Evolutionary conservation across 2,329 filamentous ascomycete genomes (phyloP).

Genomic region (Diaporthe batatas): DNA sequence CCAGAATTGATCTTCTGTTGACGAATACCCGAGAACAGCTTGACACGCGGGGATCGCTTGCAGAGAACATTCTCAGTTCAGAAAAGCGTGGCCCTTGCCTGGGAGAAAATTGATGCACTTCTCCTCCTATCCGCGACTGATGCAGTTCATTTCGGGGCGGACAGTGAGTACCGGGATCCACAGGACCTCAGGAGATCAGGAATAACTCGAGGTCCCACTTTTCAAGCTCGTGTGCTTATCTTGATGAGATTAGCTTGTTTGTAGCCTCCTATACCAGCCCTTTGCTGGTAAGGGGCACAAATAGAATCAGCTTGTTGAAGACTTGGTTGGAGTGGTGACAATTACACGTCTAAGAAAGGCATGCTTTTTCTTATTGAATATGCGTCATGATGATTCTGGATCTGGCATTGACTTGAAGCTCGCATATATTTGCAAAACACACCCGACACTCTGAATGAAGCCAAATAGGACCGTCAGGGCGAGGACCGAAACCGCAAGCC

Average conservation of each 20-base stretch:
- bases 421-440: conserved; percentile 56
- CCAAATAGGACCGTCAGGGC: conserved; percentile 56
- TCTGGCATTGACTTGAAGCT: conserved; percentile 10
- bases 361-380: no score
- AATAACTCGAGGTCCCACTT: conserved; percentile 63
- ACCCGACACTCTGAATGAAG: conserved; percentile 56
- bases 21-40: conserved; percentile 53
- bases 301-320: no score
- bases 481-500: conserved; percentile 58
- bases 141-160: conserved; percentile 79
- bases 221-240: conserved; percentile 58
- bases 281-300: no score
- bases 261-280: conserved; percentile 50
- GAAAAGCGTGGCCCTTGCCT: conserved; percentile 79
- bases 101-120: conserved; percentile 77
- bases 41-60: conserved; percentile 75
- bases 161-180: conserved; percentile 67
- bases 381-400: neutral
- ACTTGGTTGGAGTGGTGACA: no score
- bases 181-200: conserved; percentile 67
- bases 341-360: no score
- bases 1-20: conserved; percentile 19
- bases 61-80: conserved; percentile 74
- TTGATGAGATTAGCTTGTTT: conserved; percentile 60
- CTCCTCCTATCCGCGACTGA: conserved; percentile 67